phyloP scores from a whole-genome alignment of 2,329 filamentous ascomycete species.

The Stachybotrys chartarum region DNA sequence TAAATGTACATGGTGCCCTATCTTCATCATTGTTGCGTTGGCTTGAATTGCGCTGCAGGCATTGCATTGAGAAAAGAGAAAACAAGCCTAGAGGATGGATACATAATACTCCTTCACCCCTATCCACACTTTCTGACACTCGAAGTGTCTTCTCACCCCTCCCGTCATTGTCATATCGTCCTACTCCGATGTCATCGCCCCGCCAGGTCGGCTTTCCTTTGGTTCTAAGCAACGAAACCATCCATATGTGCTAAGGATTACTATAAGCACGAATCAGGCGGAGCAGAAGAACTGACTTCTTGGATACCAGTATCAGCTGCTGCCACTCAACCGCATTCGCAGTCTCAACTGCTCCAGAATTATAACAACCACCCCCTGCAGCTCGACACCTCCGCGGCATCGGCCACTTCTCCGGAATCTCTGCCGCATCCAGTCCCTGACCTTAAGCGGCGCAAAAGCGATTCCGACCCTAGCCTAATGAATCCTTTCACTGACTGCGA shows the following conservation, averaged over 20 bases:
- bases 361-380: not conserved
- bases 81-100: slow-evolving; percentile 8
- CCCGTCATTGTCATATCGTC: not conserved
- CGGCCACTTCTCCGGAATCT: slow-evolving; percentile 2
- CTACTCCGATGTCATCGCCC: not conserved
- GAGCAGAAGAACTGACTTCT: not conserved
- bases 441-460: slow-evolving; percentile 5
- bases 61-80: slow-evolving; percentile 15
- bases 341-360: slow-evolving; percentile 2
- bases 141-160: not conserved
- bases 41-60: not conserved
- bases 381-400: slow-evolving; percentile 2
- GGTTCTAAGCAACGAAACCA: not conserved
- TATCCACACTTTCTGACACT: not conserved
- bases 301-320: not conserved
- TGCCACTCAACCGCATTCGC: slow-evolving; percentile 5
- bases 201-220: not conserved
- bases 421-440: not conserved
- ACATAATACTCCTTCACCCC: not conserved
- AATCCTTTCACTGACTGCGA: slow-evolving; percentile 26
- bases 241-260: not conserved
- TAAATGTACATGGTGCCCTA: no score
- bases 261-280: not conserved
- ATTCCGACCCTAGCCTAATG: slow-evolving; percentile 5
- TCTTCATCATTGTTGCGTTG: not conserved